These are phyloP conservation scores for Botrytis squamosa DNA, from an alignment of 2,329 filamentous ascomycete genomes.

Conservation along the genomic window DNA sequence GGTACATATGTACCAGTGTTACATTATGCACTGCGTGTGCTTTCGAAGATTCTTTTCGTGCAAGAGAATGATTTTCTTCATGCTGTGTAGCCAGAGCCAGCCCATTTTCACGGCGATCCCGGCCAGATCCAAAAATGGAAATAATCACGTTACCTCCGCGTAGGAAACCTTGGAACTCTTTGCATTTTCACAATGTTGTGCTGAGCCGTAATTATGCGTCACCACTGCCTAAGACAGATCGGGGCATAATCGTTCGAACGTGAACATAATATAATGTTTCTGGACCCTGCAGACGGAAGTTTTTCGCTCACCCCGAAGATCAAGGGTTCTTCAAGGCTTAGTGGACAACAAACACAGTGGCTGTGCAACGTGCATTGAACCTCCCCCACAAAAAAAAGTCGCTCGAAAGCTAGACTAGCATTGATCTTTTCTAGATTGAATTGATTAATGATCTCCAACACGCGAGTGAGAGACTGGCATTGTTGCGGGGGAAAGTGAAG, in stretches of 20 bases:
- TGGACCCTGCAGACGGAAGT: constrained; percentile 7
- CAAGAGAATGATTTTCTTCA: constrained; percentile 5
- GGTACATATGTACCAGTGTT: constrained; percentile 4
- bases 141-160: neutral
- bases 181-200: neutral
- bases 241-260: neutral
- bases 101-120: constrained; percentile 17
- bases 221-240: neutral
- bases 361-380: constrained; percentile 11
- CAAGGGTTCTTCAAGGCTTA: neutral
- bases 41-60: constrained; percentile 16
- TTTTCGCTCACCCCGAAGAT: constrained; percentile 14
- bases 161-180: neutral
- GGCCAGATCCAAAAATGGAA: constrained; percentile 8
- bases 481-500: constrained; percentile 4
- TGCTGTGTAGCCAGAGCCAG: constrained; percentile 10
- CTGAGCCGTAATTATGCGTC: constrained; percentile 4
- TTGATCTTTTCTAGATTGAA: neutral
- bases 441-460: constrained; percentile 3
- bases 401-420: neutral
- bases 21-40: neutral
- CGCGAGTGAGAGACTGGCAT: neutral
- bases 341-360: constrained; percentile 6
- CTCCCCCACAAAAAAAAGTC: neutral
- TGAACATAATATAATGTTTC: neutral